A percentile compares a stretch with the other conserved stretches of the same genome.
Conservation (phyloP, 106 monocot species). For the Allium cepa region DNA sequence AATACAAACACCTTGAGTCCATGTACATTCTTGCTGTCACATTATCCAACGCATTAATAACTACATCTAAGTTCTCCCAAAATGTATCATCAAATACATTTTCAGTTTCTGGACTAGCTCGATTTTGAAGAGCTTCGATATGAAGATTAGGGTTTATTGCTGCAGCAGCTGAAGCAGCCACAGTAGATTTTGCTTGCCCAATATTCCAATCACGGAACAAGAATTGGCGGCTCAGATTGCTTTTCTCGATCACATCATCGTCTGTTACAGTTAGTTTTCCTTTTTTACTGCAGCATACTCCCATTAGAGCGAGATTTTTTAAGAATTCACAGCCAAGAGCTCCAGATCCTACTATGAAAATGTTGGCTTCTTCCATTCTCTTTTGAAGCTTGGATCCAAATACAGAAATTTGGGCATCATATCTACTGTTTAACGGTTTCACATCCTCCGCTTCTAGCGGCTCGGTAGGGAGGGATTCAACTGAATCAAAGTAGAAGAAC, state of each 20-base stretch:
- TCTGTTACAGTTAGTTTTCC: slow-evolving; percentile 87
- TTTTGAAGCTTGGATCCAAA: slow-evolving; percentile 70
- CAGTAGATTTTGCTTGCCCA: slow-evolving; percentile 92
- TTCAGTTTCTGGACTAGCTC: slow-evolving; percentile 80
- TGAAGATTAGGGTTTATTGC: slow-evolving; percentile 66
- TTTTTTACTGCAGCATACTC: slow-evolving; percentile 61
- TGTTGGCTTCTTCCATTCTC: slow-evolving; percentile 70
- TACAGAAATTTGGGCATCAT: slow-evolving; percentile 64
- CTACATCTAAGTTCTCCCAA: slow-evolving; percentile 70
- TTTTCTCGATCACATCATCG: slow-evolving; percentile 98
- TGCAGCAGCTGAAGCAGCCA: slow-evolving; percentile 66
- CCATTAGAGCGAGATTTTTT: slow-evolving; percentile 93
- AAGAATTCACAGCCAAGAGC: slow-evolving; percentile 95
- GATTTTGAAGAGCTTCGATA: slow-evolving; percentile 81
- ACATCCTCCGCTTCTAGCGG: slow-evolving; percentile 36
- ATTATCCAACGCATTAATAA: slow-evolving; percentile 89
- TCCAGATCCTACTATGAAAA: slow-evolving; percentile 83
- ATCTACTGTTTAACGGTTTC: slow-evolving; percentile 45
- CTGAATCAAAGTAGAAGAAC: slow-evolving; percentile 75
- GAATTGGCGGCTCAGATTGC: slow-evolving; percentile 94
- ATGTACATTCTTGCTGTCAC: slow-evolving; percentile 91
- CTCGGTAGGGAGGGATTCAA: slow-evolving; percentile 58
- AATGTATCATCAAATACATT: slow-evolving; percentile 82
- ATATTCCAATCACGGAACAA: slow-evolving; percentile 97
- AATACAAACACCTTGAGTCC: slow-evolving; percentile 73